Evolutionary conservation across 495 filamentous ascomycete genomes (phyloP), one percentile per base, ranked within the genome.

Genomic region (Monascus purpureus): DNA sequence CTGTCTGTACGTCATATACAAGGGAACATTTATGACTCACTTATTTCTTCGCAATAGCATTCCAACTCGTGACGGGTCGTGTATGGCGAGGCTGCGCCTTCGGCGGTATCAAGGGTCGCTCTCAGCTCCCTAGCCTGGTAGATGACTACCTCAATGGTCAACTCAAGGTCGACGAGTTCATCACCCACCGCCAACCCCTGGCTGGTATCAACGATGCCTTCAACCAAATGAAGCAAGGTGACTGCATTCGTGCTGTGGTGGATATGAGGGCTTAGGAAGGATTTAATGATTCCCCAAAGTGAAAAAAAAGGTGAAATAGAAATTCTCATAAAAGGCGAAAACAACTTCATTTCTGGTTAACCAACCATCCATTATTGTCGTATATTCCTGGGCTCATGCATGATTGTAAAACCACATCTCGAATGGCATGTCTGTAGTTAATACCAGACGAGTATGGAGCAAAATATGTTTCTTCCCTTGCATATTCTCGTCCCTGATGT

Each of bases 121-220:
- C 80, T 17, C 90, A 97, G 61, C 73, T 97, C 29, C 82, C 82
- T 20, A 78, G 70, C 33, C 73, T 97, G 17, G 87, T 97, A 4
- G 67, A 77, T 32, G 92, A 96, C 55, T 97, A 97, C 55, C 68
- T 93, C 54, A 65, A 66, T 15, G 86, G 86, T 40, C 71, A 80
- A 47, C 72, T 97, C 48, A 96, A 94, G 81, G 88, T 97, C 25
- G 92, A 97, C 49, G 90, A 97, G 66, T 96, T 96, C 68, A 96
- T 97, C 61, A 97, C 90, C 17, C 92, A 97, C 67, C 77, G 90
- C 27, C 79, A 92, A 69, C 61, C 63, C 6, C 66, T 97, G 28
- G 49, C 51, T 15, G 67, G 75, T 30, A 95, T 97, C 62, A 95
- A 94, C 67, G 65, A 63, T 13, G 87, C 85, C 8, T 97, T 97